A percentile compares a stretch with the other conserved stretches of the same genome.
Evolutionary conservation across 352 stramenopile species (phyloP).

Genomic region (Pythium folliculosum): DNA sequence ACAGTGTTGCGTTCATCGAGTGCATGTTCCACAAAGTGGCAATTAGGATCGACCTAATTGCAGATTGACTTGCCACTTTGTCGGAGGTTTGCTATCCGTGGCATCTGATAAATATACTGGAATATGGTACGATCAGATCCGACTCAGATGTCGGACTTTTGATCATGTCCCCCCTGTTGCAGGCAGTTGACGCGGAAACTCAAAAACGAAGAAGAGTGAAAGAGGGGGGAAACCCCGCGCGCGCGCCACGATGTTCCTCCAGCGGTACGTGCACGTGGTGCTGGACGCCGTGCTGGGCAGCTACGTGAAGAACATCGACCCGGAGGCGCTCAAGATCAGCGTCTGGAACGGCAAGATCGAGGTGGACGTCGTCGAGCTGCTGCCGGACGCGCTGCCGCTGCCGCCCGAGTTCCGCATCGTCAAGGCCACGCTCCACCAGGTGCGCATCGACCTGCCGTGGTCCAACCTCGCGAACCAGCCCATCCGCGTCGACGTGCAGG

Average conservation of each 20-base stretch:
- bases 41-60: too few relatives aligned
- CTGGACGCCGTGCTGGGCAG: conserved; percentile 80
- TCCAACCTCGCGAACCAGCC: conserved; percentile 71
- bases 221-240: background rate
- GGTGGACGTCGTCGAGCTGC: conserved; percentile 78
- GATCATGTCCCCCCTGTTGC: too few relatives aligned
- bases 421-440: conserved; percentile 73
- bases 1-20: too few relatives aligned
- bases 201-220: background rate
- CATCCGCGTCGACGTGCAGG: conserved; percentile 76
- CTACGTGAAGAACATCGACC: conserved; percentile 89
- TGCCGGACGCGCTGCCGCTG: conserved; percentile 70
- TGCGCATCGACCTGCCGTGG: conserved; percentile 79
- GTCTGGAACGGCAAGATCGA: conserved; percentile 87
- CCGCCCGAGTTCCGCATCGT: conserved; percentile 66
- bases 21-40: too few relatives aligned
- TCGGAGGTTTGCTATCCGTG: too few relatives aligned
- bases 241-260: conserved; percentile 59
- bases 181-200: conserved; percentile 16
- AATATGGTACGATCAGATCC: too few relatives aligned
- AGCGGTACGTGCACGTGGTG: conserved; percentile 84
- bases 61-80: too few relatives aligned
- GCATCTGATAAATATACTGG: too few relatives aligned
- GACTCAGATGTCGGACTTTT: too few relatives aligned
- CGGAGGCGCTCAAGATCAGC: conserved; percentile 81